Conservation (phyloP, 306 rosid species). For the Fragaria ananassa region DNA sequence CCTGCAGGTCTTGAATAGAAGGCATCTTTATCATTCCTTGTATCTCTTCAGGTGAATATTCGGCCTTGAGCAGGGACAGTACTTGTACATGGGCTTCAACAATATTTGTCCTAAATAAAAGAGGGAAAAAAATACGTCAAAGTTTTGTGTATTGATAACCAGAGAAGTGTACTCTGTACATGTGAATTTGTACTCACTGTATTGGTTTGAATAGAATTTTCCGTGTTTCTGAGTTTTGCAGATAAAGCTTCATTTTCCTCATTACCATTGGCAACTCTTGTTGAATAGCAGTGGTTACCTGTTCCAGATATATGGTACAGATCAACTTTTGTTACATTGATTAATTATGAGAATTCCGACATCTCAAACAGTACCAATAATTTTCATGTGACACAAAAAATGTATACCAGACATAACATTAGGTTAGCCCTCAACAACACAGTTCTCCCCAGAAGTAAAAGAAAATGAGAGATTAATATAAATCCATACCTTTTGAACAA, state of each 20-base stretch:
- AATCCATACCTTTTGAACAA: conserved; percentile 71
- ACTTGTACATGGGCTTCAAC: conserved; percentile 91
- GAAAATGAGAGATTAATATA: not conserved
- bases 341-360: not conserved
- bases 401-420: not conserved
- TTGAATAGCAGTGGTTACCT: conserved; percentile 76
- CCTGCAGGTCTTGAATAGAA: conserved; percentile 60
- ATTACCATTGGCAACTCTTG: conserved; percentile 76
- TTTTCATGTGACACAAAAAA: not conserved
- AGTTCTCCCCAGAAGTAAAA: not conserved
- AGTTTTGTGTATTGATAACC: not conserved
- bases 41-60: conserved; percentile 76
- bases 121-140: not conserved
- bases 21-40: conserved; percentile 59
- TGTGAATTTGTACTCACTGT: conserved; percentile 50
- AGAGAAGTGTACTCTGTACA: not conserved
- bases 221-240: conserved; percentile 81
- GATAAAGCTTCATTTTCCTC: conserved; percentile 90
- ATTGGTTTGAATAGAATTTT: conserved; percentile 94
- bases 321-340: conserved; percentile 15
- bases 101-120: conserved; percentile 66
- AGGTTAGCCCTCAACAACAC: not conserved
- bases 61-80: conserved; percentile 62
- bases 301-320: conserved; percentile 27
- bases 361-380: not conserved